phyloP scores from a whole-genome alignment of 1,139 yeast species.

The Neolecta irregularis region DNA sequence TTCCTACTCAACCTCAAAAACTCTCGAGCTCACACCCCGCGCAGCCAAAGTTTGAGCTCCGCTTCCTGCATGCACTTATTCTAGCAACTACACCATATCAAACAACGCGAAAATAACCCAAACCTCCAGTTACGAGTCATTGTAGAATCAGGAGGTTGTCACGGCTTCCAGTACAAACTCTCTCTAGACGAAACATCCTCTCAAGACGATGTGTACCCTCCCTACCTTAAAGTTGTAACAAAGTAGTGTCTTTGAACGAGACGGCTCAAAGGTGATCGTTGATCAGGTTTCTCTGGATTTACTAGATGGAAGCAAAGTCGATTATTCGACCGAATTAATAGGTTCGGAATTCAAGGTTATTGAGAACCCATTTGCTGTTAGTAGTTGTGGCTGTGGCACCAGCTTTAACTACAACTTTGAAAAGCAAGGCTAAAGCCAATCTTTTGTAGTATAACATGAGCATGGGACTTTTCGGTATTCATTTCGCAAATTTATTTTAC shows the following conservation, averaged over 20 bases:
- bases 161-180: conserved; percentile 84
- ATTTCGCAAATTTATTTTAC: no score
- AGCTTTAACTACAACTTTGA: no score
- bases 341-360: conserved; percentile 88
- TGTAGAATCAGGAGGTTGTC: conserved; percentile 98
- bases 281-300: conserved; percentile 73
- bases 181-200: conserved; percentile 36
- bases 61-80: no score
- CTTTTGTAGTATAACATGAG: no score
- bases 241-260: conserved; percentile 43
- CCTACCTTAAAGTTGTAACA: conserved; percentile 18
- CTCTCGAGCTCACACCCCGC: no score
- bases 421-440: no score
- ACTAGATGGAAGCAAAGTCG: conserved; percentile 71
- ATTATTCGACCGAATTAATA: conserved; percentile 80
- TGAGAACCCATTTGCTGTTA: conserved; percentile 77
- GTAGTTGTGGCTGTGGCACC: conserved; percentile 55
- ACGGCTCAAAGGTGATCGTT: conserved; percentile 54
- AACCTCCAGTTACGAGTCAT: conserved; percentile 51
- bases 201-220: conserved; percentile 24
- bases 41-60: no score
- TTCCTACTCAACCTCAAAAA: no score
- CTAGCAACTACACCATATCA: conserved; percentile 9
- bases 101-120: conserved; percentile 27
- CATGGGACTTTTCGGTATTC: no score